Evolutionary conservation across 2,329 filamentous ascomycete genomes (phyloP), one percentile per base, ranked within the genome.

Genomic region (Fusarium cyanostomum): DNA sequence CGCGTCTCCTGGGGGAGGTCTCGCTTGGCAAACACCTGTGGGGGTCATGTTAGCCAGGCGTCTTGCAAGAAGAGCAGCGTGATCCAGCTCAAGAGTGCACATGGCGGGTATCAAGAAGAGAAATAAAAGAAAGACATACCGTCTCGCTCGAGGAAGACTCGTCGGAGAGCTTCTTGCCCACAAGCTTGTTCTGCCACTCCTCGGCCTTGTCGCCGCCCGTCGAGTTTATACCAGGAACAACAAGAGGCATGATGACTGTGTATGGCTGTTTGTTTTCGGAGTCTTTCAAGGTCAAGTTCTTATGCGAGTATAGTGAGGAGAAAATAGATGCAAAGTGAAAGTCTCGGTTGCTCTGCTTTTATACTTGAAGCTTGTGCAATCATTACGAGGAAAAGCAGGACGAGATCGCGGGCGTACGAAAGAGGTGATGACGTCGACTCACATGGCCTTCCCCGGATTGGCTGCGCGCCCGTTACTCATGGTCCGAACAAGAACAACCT

Each of bases 141-240:
- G 80, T 85, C 72, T 85, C 84, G 63, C 77, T 82, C 51, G 80
- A 80, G 15, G 56, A 11, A 15, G 75, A 73, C 9, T 68, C 85
- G n/a, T 71, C 86, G 10, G 81, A 80, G 11, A 89, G 74, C 43
- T 81, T 88, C 84, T 89, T 89, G 71, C 87, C 87, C 41, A 86
- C 81, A 5, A 89, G 79, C 79, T 88, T 87, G 75, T 81, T 82
- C 65, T 77, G 78, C 87, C 87, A 89, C 69, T 86, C 80, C 57
- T 86, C 78, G 31, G 81, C 84, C 75, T 81, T 80, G 72, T 77
- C 71, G 62, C 73, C 73, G 35, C 79, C 74, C 60, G 76, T 77
- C 61, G 76, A 79, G 62, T 80, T 86, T 67, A 88, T 77, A 71
- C 83, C 84, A 52, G 86, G 86, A 15, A 87, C 81, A 68, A 89